Evolutionary conservation across 1,284 basidiomycete genomes (phyloP).

Genomic region (Trichosporon sp.): DNA sequence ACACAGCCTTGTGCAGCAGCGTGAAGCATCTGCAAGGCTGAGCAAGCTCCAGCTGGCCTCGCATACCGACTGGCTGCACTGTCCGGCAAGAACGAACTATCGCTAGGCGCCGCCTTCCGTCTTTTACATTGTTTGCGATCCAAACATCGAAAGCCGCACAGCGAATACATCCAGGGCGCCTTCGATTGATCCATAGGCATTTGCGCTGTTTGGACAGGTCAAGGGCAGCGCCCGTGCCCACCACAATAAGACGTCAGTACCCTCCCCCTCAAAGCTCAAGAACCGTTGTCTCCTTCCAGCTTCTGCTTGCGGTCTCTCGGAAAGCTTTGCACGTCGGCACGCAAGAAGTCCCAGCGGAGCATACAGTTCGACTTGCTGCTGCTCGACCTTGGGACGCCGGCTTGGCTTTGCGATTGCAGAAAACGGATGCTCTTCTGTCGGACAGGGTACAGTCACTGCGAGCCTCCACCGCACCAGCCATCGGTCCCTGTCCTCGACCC

Average conservation of each 20-base stretch:
- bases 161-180: background rate
- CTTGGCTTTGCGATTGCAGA: no score
- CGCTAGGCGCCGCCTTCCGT: background rate
- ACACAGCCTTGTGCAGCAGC: background rate
- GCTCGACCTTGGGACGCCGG: background rate
- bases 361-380: background rate
- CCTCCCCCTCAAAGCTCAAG: background rate
- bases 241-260: background rate
- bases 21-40: background rate
- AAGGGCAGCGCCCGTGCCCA: background rate
- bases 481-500: background rate
- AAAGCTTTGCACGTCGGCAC: background rate
- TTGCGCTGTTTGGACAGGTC: background rate
- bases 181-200: background rate
- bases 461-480: background rate
- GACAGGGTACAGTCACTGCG: background rate
- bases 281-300: background rate
- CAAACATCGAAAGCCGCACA: background rate
- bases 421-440: background rate
- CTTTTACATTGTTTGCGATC: background rate
- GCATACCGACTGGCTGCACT: background rate
- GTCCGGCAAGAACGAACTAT: background rate
- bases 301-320: background rate
- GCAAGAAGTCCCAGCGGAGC: background rate
- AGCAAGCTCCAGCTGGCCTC: background rate